phyloP scores from a whole-genome alignment of 176 grass and related monocot species.

The Lolium rigidum region DNA sequence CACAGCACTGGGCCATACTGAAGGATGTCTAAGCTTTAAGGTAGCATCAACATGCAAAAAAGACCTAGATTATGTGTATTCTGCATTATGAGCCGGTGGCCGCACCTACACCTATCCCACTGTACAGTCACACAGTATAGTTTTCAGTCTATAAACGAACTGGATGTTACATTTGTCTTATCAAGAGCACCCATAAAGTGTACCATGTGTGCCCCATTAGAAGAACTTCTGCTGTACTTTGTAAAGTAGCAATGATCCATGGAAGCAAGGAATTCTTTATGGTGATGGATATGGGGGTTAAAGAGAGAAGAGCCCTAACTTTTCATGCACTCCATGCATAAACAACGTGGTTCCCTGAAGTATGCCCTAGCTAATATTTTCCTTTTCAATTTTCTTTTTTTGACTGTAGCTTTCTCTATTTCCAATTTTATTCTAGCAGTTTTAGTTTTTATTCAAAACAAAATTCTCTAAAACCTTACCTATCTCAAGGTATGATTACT shows the following conservation, averaged over 20 bases:
- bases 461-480: background rate
- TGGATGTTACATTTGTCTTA: constrained; percentile 77
- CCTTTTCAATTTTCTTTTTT: constrained; percentile 12
- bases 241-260: constrained; percentile 58
- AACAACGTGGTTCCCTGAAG: constrained; percentile 57
- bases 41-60: constrained; percentile 65
- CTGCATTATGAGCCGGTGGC: constrained; percentile 51
- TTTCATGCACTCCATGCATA: constrained; percentile 98
- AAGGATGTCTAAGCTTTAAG: constrained; percentile 71
- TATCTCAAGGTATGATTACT: constrained; percentile 14
- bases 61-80: constrained; percentile 60
- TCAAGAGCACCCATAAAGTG: constrained; percentile 54
- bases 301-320: constrained; percentile 54
- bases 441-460: constrained; percentile 12
- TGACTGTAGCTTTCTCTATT: background rate
- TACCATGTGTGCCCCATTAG: constrained; percentile 51
- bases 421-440: background rate
- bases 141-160: constrained; percentile 44
- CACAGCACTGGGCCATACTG: constrained; percentile 57
- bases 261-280: constrained; percentile 89
- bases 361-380: constrained; percentile 37
- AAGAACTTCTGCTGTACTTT: constrained; percentile 64
- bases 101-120: constrained; percentile 17
- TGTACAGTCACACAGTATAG: constrained; percentile 37
- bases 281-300: constrained; percentile 46